Evolutionary conservation across 768 basidiomycete species (phyloP), one percentile per base, ranked within the genome.

Genomic region (Gloeostereum incarnatum): DNA sequence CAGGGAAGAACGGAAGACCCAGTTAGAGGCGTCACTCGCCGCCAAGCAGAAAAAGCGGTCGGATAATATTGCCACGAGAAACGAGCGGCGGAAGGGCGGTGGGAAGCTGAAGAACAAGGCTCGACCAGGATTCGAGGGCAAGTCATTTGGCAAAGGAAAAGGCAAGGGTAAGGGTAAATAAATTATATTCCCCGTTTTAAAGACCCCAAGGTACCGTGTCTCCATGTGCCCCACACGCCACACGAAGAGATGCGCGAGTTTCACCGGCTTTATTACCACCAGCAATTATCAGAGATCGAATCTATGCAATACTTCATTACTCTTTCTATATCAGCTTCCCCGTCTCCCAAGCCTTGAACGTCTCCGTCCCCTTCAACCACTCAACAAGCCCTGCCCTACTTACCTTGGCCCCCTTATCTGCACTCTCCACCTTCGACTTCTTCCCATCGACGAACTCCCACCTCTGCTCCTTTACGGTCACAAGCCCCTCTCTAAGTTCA

Each of bases 381-480:
- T 58, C 53, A 2, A 83, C 63, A 38, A 89, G 62, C 40, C 78
- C 75, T 4, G 56, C 60, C 26, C 85, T 65, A 56, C 65, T 67
- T 19, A 91, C 75, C 50, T 77, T 68, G 16, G 67, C 67, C 0
- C 86, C 88, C 51, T 78, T 76, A 41, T 80, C 75, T 13, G 66
- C 64, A 23, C 66, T 69, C 51, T 70, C 74, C 20, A 67, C 65
- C 59, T 86, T 88, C 30, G 52, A 65, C 61, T 84, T 88, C 62
- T 75, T 71, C 27, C 82, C 85, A 25, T 80, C 77, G 8, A 77
- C 66, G 17, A 85, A 49, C 50, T 84, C 74, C 86, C 86, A 89
- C 36, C 61, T 71, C 58, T 98, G 94, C 57, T 93, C 82, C 64
- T 97, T 97, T 40, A 99, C 86, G 25, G 80, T 75, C 21, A 96